Conservation (phyloP, 139 green algal species). For the Chara braunii region DNA sequence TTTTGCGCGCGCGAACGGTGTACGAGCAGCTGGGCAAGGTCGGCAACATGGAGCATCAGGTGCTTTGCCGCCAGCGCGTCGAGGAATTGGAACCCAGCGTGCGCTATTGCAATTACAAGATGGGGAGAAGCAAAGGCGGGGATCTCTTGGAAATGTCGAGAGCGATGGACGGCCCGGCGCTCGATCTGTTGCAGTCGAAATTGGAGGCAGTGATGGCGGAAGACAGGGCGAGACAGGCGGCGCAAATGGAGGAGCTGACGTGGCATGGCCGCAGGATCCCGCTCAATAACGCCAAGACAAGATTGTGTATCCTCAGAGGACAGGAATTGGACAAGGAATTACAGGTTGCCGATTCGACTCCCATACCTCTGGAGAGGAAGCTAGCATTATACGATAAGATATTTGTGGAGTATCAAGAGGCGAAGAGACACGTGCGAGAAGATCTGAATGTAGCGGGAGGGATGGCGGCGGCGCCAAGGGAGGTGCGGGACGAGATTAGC, state of each 20-base stretch:
- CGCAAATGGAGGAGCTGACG: constrained; percentile 47
- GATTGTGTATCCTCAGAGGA: constrained; percentile 22
- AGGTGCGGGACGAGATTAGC: constrained; percentile 29
- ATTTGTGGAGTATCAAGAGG: constrained; percentile 58
- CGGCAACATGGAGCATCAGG: constrained; percentile 60
- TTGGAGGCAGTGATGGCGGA: constrained; percentile 49
- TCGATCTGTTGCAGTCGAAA: constrained; percentile 36
- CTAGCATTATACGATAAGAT: constrained; percentile 58
- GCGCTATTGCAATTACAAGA: constrained; percentile 78
- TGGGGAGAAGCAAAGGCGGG: constrained; percentile 31
- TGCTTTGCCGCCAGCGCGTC: constrained; percentile 60
- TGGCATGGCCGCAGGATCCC: constrained; percentile 53
- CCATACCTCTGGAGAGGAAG: constrained; percentile 35
- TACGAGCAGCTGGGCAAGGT: constrained; percentile 67
- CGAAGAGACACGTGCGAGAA: constrained; percentile 41
- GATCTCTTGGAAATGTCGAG: constrained; percentile 7
- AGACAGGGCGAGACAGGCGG: constrained; percentile 46
- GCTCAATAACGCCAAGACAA: constrained; percentile 49
- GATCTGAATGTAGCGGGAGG: constrained; percentile 38
- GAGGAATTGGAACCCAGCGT: constrained; percentile 74
- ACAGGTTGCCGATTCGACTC: not conserved
- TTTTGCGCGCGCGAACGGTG: constrained; percentile 63
- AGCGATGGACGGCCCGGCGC: not conserved
- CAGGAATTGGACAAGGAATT: constrained; percentile 23
- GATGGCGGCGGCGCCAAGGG: constrained; percentile 13